Evolutionary conservation across 352 stramenopile species (phyloP), one percentile per base, ranked within the genome.

Genomic region (Elongisporangium prolatum): DNA sequence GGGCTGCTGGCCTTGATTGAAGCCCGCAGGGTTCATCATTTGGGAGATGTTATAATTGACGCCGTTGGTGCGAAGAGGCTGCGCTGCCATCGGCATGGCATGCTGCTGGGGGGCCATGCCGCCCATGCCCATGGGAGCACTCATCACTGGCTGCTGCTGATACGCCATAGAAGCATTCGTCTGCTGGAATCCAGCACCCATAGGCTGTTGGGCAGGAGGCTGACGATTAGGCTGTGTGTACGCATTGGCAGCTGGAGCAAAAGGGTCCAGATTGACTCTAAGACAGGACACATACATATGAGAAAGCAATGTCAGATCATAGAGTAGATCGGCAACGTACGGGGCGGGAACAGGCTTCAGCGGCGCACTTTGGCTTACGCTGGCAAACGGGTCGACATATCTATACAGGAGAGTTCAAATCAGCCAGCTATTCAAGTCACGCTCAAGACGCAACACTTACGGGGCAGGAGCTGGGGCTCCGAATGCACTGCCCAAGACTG

Each of bases 31-130:
- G 60, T 91, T 89, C 82, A 93, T 89, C 48, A 91, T 63, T 60
- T 89, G 77, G 11, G 84, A 91, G 54, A 93, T 93, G 65, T 84
- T 91, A 67, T 85, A 89, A 68, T 91, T 93, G 24, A 82, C 80
- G 34, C 65, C 67, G 59, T 56, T 55, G 51, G 59, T 76, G 28
- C 59, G 49, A 47, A 54, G 52, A 4, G 58, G 37, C 14, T 51
- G 55, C 21, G 50, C 49, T 49, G 60, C 52, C 28, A 60, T 56
- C 40, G 52, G 61, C 47, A 70, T 54, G 11, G 24, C 51, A 37
- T 64, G 61, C 18, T 68, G 67, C 52, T 69, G 64, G 6, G 54
- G 56, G 16, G 34, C 34, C 34, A 44, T 28, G 57, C 52, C 21
- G 69, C 60, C 48, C 65, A 38, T 48, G 24, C 60, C 58, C 54